Evolutionary conservation across 371 early-diverging fungal genomes (phyloP).

Genomic region (Mortierella sp.): DNA sequence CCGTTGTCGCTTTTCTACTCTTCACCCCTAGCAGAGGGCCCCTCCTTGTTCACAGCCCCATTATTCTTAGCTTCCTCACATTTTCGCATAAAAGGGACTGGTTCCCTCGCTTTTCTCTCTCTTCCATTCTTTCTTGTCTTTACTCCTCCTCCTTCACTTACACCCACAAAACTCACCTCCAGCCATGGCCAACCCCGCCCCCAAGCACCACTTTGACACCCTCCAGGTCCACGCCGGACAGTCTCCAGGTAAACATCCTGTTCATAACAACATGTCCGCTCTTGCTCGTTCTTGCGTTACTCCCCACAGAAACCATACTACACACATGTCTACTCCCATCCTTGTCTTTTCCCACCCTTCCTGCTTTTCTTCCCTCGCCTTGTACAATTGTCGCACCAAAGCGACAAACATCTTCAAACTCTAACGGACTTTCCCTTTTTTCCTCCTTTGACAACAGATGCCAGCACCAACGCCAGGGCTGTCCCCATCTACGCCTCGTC

Average conservation of each 20-base stretch:
- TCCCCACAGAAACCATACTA: not conserved
- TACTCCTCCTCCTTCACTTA: not conserved
- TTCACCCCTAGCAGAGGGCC: not conserved
- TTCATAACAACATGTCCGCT: not conserved
- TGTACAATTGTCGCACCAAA: not conserved
- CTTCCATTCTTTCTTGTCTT: slow-evolving; percentile 4
- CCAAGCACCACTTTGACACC: slow-evolving; percentile 80
- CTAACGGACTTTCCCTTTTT: not conserved
- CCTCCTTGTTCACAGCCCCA: not conserved
- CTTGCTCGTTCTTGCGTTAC: not conserved
- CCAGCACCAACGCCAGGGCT: slow-evolving; percentile 85
- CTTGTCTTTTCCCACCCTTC: not conserved
- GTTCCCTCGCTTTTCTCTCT: slow-evolving; percentile 7
- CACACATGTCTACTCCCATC: not conserved
- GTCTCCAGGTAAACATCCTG: slow-evolving; percentile 53
- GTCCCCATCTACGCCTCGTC: slow-evolving; percentile 91
- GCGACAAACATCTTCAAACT: not conserved
- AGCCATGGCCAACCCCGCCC: slow-evolving; percentile 37
- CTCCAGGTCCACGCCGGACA: slow-evolving; percentile 95
- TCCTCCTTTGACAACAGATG: slow-evolving; percentile 45
- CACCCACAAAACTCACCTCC: not conserved
- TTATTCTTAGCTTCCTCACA: not conserved
- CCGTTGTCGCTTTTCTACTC: not conserved
- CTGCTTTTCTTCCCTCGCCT: not conserved
- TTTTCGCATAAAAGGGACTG: not conserved